Percentiles rank a stretch among this genome's conserved stretches.
Evolutionary conservation across 2,329 filamentous ascomycete species (phyloP).

Genomic region (Penicillium sp.): DNA sequence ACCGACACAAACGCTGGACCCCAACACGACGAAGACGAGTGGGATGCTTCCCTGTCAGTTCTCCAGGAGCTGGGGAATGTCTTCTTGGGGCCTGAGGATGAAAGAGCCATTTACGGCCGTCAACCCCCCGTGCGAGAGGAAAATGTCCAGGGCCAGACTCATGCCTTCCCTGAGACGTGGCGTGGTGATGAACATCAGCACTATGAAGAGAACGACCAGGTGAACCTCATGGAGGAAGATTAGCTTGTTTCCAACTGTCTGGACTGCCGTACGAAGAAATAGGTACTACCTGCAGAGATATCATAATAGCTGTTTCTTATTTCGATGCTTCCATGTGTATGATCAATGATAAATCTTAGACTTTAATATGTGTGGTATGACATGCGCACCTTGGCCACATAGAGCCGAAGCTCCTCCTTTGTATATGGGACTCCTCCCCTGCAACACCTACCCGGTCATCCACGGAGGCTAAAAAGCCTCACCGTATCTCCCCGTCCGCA

Average conservation of each 20-base stretch:
- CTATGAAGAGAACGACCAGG: not conserved
- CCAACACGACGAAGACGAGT: not conserved
- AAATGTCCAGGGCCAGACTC: not conserved
- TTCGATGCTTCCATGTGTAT: not conserved
- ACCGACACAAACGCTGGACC: not conserved
- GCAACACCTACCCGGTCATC: too few relatives aligned
- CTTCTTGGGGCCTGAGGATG: not conserved
- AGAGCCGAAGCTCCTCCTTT: slow-evolving; percentile 3
- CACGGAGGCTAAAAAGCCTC: too few relatives aligned
- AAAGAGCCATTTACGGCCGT: not conserved
- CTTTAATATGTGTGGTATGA: not conserved
- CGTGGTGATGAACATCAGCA: not conserved
- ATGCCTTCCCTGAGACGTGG: not conserved
- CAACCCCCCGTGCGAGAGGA: not conserved
- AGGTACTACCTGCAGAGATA: too few relatives aligned
- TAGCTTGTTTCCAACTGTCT: not conserved
- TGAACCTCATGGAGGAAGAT: not conserved
- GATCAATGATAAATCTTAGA: not conserved
- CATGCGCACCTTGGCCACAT: slow-evolving; percentile 2
- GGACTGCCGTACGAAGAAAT: not conserved
- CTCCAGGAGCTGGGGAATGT: not conserved
- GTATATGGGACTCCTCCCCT: too few relatives aligned
- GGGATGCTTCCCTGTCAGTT: not conserved
- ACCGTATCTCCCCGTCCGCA: too few relatives aligned
- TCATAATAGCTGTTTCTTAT: not conserved